Evolutionary conservation across 2,329 filamentous ascomycete genomes (phyloP).

Genomic region (Claviceps paspali): DNA sequence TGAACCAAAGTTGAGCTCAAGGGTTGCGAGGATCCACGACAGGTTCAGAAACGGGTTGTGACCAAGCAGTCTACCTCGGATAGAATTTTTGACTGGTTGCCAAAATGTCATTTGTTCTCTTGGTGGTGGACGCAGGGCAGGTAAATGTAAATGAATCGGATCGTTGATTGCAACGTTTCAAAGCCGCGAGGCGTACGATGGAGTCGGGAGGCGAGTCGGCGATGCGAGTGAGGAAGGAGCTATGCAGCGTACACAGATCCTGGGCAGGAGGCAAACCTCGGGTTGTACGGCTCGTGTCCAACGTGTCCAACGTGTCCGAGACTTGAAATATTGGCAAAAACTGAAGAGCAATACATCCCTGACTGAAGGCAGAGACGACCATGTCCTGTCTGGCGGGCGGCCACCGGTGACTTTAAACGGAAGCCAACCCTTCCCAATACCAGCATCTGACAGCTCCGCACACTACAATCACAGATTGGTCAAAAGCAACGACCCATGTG

Average conservation of each 20-base stretch:
- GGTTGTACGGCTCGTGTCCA: background rate
- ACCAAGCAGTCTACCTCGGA: conserved; percentile 2
- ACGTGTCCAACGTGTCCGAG: background rate
- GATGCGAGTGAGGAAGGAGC: conserved; percentile 4
- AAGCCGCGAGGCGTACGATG: too few species aligned
- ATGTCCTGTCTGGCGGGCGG: background rate
- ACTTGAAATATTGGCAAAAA: too few species aligned
- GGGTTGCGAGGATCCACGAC: conserved; percentile 4
- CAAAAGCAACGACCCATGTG: too few species aligned
- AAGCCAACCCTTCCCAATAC: too few species aligned
- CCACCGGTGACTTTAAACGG: conserved; percentile 3
- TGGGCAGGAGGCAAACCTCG: conserved; percentile 1
- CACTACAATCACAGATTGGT: too few species aligned
- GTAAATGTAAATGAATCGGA: too few species aligned
- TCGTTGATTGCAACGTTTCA: too few species aligned
- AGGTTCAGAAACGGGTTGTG: background rate
- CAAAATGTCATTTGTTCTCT: background rate
- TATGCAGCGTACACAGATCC: background rate
- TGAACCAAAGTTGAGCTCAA: conserved; percentile 8
- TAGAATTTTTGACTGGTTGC: background rate
- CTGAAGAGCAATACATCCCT: too few species aligned
- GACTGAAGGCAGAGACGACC: too few species aligned
- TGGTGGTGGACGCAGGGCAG: too few species aligned
- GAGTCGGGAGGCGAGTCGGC: background rate
- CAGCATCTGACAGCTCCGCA: too few species aligned